Conservation (phyloP, 306 rosid genomes). For the Glycyrrhiza uralensis region DNA sequence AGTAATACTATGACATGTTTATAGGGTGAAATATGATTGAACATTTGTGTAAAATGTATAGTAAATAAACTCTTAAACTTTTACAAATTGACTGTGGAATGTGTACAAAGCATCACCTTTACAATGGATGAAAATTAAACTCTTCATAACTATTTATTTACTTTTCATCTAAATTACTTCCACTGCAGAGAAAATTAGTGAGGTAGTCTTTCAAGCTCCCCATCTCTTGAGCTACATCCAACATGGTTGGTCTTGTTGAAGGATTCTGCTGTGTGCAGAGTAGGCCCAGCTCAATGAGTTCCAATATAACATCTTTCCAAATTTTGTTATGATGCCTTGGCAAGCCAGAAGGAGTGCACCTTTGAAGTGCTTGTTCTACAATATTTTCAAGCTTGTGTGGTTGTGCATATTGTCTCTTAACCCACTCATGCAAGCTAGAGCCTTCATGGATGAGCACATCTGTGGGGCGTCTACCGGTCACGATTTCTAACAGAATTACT, state of each 20-base stretch:
- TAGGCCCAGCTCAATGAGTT: conserved; percentile 75
- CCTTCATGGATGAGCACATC: conserved; percentile 65
- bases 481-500: conserved; percentile 66
- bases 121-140: neutral
- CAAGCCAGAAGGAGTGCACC: conserved; percentile 31
- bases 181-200: conserved; percentile 13
- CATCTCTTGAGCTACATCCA: conserved; percentile 72
- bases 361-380: conserved; percentile 52
- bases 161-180: conserved; percentile 12
- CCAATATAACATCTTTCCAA: conserved; percentile 54
- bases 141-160: neutral
- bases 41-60: too few relatives aligned
- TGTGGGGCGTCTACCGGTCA: conserved; percentile 72
- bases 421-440: conserved; percentile 78
- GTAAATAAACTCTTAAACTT: neutral
- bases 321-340: conserved; percentile 28
- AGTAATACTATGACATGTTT: too few relatives aligned
- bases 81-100: neutral
- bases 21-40: too few relatives aligned
- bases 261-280: conserved; percentile 74
- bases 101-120: neutral
- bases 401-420: conserved; percentile 58
- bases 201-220: conserved; percentile 68
- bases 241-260: conserved; percentile 79
- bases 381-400: conserved; percentile 49